Base-by-base conservation (phyloP, 257 asterid species). In the Knoxia roxburghii region DNA sequence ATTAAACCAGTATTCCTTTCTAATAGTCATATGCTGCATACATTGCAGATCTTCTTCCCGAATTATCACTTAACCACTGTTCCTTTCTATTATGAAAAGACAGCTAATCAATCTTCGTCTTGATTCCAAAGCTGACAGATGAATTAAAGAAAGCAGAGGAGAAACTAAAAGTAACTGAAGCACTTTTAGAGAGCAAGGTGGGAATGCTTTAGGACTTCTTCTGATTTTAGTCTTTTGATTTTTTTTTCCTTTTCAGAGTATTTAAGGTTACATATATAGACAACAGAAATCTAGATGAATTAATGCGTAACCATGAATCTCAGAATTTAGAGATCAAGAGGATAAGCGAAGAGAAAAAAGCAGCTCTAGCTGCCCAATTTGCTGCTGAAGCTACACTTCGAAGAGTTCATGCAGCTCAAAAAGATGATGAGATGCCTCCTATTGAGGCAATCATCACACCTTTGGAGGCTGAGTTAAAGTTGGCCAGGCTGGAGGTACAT, bases 381-480 rank as follows among this genome's bases (percentile, higher is more conserved):
- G 95, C 96, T 84, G 97, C 93, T 48, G 98, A 92, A 83, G 96
- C 98, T 64, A 92, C 96, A 12, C 96, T 92, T 67, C 86, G 98
- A 69, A 80, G 97, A 80, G 98, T 89, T 64, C 98, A 92, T 79
- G 91, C 96, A 24, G 92, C 90, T 0, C 97, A 89, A 75, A 92
- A 89, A 80, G 98, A 92, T 73, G 96, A 92, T 56, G 97, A 92
- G 65, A 89, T 89, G 90, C 96, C 96, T 70, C 97, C 98, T 20
- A 87, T 92, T 67, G 98, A 89, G 78, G 98, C 96, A 54, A 89
- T 91, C 80, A 87, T 87, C 45, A 70, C 96, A 70, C 98, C 98
- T 29, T 75, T 92, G 74, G 96, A 89, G 84, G 98, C 97, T 43
- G 98, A 89, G 85, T 76, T 92, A 73, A 92, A 92, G 80, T 82